Conservation (phyloP, 768 basidiomycete genomes). For the Tulasnella sp. region DNA sequence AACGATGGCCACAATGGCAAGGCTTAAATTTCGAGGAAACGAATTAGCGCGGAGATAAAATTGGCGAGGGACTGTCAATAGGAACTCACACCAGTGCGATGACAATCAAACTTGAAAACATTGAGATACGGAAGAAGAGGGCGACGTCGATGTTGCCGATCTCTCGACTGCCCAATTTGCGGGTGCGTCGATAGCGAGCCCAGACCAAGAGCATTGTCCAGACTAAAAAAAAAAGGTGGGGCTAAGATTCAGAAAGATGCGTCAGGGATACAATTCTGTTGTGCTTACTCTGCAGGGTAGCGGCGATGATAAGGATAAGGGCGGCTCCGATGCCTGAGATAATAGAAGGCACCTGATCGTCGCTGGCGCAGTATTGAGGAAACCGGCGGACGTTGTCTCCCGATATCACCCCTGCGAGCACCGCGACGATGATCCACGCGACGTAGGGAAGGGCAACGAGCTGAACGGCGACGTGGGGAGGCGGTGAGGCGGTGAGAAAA, state of each 20-base stretch:
- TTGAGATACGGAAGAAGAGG: constrained; percentile 12
- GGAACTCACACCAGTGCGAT: constrained; percentile 20
- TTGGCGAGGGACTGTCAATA: background rate
- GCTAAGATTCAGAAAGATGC: background rate
- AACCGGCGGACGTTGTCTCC: constrained; percentile 13
- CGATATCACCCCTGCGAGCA: background rate
- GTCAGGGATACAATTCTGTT: background rate
- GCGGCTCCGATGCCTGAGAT: constrained; percentile 21
- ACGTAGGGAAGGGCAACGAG: constrained; percentile 18
- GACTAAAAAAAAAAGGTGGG: background rate
- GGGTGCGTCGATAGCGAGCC: constrained; percentile 10
- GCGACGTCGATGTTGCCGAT: constrained; percentile 20
- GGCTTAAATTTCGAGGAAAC: background rate
- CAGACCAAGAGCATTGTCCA: constrained; percentile 18
- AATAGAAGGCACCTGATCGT: constrained; percentile 12
- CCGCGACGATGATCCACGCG: constrained; percentile 21
- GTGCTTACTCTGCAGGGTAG: background rate
- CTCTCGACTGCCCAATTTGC: constrained; percentile 19
- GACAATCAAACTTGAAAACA: constrained; percentile 17
- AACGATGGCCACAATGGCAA: background rate
- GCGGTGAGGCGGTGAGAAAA: background rate
- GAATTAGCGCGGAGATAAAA: background rate
- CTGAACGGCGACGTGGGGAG: background rate
- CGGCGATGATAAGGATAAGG: background rate
- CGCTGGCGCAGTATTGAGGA: constrained; percentile 17